Base-by-base conservation (phyloP, 2,329 filamentous ascomycete genomes). In the Rutstroemia sp. region DNA sequence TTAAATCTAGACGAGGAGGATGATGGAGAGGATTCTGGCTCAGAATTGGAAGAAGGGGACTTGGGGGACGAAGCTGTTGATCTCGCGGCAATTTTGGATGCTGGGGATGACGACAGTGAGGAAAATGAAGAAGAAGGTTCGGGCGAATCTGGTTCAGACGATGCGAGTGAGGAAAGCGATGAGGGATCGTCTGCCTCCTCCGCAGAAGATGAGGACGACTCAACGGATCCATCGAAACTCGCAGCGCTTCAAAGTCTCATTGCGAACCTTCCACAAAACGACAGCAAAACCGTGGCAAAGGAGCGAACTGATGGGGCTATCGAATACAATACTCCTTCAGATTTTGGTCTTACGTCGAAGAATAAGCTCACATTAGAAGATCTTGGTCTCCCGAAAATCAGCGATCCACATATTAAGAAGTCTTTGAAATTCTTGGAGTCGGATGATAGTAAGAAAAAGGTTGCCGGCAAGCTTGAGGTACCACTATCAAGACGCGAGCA, bases 401-500 rank as follows among this genome's bases (percentile, higher is more conserved):
- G 83, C 58, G 89, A 95, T 67, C 82, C 86, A 2, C 78, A 83
- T 48, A 81, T 92, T 65, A 91, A 89, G 68, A 90, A 86, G 65
- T 86, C 89, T 0, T 76, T 94, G 50, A 94, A 92, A 71, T 79
- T 88, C 60, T 79, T 92, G 67, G 80, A 77, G 60, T 84, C 82
- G 66, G 82, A 86, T 62, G 69, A 72, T 49, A 68, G 75, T 71
- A 75, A 83, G 48, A 60, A 75, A 62, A 83, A 54, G 48, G 79
- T 80, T 16, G 75, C 81, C 38, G 75, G 79, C 25, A 81, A 84
- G 54, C 79, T 97, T 4, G 84, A 87, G 30, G 88, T 92, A 2
- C 92, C 92, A 14, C 78, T 96, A 5, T 83, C 89, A 1, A 91
- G 88, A 69, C 82, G 92, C 59, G 88, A 95, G 65, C 92, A 97